These are phyloP conservation scores for Oidiodendron maius DNA, from an alignment of 495 filamentous ascomycete genomes.

Conservation along the genomic window DNA sequence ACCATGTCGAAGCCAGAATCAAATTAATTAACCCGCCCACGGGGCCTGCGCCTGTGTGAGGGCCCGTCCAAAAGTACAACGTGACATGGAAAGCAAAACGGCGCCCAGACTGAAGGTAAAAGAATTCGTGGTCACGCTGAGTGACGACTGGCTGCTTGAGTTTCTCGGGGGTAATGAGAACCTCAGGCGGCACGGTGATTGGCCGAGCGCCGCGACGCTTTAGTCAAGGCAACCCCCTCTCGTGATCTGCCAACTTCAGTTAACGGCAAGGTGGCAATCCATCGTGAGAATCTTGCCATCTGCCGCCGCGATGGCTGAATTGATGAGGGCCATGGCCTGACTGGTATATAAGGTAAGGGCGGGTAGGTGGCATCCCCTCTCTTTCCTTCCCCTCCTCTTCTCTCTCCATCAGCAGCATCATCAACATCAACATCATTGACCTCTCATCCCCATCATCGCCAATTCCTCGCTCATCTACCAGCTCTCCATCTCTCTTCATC, in stretches of 20 bases:
- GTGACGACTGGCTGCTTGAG: not conserved
- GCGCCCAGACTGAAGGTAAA: too few species aligned
- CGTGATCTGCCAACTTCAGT: not conserved
- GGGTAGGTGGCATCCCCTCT: not conserved
- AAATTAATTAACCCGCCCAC: too few species aligned
- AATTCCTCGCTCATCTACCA: too few species aligned
- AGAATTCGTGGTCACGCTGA: not conserved
- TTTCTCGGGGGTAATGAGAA: not conserved
- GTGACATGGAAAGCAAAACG: too few species aligned
- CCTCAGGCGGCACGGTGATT: not conserved
- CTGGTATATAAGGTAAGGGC: not conserved
- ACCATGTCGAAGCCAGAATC: too few species aligned
- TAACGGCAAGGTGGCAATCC: not conserved
- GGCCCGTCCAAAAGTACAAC: too few species aligned
- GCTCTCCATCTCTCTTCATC: not conserved
- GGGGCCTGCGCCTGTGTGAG: too few species aligned
- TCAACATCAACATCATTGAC: not conserved
- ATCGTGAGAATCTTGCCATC: constrained; percentile 9
- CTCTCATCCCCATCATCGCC: not conserved
- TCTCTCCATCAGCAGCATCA: not conserved
- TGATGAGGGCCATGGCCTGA: not conserved
- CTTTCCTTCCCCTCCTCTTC: not conserved
- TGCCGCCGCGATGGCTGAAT: constrained; percentile 5
- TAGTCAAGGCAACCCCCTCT: not conserved
- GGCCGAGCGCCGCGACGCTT: not conserved